A percentile compares a stretch with the other conserved stretches of the same genome.
These are phyloP conservation scores for Capillidium rhysosporum DNA, from an alignment of 371 early-diverging fungal genomes.

Conservation along the genomic window DNA sequence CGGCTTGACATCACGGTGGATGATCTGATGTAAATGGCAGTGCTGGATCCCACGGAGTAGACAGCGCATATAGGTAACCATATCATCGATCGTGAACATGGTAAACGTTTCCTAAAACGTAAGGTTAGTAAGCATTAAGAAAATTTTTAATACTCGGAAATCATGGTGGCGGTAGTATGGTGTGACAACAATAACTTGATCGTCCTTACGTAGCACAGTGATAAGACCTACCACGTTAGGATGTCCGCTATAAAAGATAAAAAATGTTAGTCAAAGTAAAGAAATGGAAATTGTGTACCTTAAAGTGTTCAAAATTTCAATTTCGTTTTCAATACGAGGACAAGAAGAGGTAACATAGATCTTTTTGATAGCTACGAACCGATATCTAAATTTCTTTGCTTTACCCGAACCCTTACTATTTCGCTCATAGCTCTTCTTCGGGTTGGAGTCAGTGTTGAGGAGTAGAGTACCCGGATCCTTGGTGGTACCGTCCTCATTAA, in stretches of 20 bases:
- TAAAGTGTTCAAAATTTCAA: slow-evolving; percentile 55
- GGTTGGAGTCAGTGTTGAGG: not conserved
- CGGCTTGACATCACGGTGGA: slow-evolving; percentile 96
- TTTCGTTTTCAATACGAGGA: slow-evolving; percentile 70
- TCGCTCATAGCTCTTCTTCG: not conserved
- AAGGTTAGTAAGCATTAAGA: not conserved
- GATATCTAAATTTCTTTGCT: slow-evolving; percentile 5
- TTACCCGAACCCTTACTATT: not conserved
- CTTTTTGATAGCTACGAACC: slow-evolving; percentile 76
- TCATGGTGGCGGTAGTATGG: slow-evolving; percentile 80
- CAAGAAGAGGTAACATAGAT: slow-evolving; percentile 80
- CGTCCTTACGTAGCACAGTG: slow-evolving; percentile 56
- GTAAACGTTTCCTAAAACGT: not conserved
- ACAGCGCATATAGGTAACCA: slow-evolving; percentile 59
- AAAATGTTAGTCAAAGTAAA: not conserved
- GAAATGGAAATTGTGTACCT: slow-evolving; percentile 16
- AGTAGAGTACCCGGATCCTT: not conserved
- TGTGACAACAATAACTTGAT: slow-evolving; percentile 70
- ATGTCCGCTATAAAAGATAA: slow-evolving; percentile 11
- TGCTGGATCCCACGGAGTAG: slow-evolving; percentile 50
- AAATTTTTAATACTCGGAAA: slow-evolving; percentile 38
- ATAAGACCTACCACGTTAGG: slow-evolving; percentile 54
- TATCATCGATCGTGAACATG: slow-evolving; percentile 39
- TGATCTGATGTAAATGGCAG: slow-evolving; percentile 46
- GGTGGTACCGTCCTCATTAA: slow-evolving; percentile 1